phyloP scores from a whole-genome alignment of 208 protist species.

The Strigomonas culicis region DNA sequence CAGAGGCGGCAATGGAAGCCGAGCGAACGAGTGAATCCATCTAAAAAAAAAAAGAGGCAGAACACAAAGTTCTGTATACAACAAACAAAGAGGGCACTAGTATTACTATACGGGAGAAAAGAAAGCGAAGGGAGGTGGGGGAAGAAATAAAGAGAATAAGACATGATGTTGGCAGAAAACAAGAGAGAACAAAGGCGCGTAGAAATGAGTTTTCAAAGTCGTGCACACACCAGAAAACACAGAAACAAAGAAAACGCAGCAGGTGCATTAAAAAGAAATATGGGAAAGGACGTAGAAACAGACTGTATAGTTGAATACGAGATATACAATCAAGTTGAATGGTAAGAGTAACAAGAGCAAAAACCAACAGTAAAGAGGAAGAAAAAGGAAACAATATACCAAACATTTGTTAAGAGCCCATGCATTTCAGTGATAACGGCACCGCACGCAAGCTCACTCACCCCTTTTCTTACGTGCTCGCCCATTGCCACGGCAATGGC shows the following conservation, averaged over 20 bases:
- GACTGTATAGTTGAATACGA: no score
- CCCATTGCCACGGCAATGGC: no score
- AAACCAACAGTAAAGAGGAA: neutral
- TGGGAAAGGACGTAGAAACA: neutral
- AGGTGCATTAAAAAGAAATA: neutral
- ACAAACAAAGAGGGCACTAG: no score
- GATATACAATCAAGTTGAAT: neutral
- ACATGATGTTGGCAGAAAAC: neutral
- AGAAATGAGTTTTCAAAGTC: neutral
- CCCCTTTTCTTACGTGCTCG: no score
- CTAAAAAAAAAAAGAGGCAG: no score
- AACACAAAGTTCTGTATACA: no score
- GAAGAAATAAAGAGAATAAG: conserved; percentile 12
- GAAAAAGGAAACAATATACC: conserved; percentile 6
- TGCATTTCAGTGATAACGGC: no score
- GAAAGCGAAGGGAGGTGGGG: conserved; percentile 3
- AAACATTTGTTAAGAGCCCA: no score
- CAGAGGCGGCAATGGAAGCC: no score
- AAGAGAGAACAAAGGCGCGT: conserved; percentile 4
- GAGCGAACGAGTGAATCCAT: no score
- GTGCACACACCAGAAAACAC: neutral
- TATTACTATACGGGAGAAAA: conserved; percentile 6
- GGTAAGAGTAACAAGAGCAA: neutral
- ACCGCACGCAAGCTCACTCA: no score
- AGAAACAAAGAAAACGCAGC: neutral